phyloP scores from a whole-genome alignment of 1,284 basidiomycete species.

The Coniophora puteana region DNA sequence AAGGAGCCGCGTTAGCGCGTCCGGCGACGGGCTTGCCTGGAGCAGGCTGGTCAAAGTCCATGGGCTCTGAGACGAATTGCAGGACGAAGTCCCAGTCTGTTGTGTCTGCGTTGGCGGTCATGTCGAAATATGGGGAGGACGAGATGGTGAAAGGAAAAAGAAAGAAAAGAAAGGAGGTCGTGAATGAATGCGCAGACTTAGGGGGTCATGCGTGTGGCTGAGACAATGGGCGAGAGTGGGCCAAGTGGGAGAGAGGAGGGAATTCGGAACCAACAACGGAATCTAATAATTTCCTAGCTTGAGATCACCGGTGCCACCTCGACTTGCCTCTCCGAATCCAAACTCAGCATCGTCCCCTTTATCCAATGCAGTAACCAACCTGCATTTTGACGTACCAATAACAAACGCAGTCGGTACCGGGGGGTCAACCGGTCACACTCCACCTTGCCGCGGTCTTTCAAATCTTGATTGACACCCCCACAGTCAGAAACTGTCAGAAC shows the following conservation, averaged over 20 bases:
- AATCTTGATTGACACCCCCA: too few species aligned
- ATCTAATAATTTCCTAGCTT: neutral
- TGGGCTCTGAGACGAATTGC: conserved; percentile 58
- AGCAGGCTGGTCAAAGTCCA: conserved; percentile 35
- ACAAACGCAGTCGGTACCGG: too few species aligned
- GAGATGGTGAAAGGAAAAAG: neutral
- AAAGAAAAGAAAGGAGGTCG: conserved; percentile 1
- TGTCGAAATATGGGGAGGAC: neutral
- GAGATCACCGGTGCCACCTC: too few species aligned
- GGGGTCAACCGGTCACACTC: too few species aligned
- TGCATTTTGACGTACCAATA: too few species aligned
- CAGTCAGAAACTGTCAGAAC: too few species aligned
- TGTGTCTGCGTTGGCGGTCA: conserved; percentile 31
- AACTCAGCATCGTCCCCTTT: too few species aligned
- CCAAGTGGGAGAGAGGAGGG: neutral
- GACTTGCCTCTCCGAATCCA: too few species aligned
- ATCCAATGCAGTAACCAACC: too few species aligned
- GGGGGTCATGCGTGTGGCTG: neutral
- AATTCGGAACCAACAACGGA: neutral
- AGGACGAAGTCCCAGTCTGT: conserved; percentile 60
- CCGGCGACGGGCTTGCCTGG: conserved; percentile 33
- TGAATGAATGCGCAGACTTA: neutral
- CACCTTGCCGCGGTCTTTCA: too few species aligned
- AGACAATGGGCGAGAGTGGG: neutral
- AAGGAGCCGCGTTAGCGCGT: conserved; percentile 19